Percentiles rank a stretch among this genome's conserved stretches.
These are phyloP conservation scores for Penicillium sp. DNA, from an alignment of 2,329 filamentous ascomycete species.

Conservation along the genomic window DNA sequence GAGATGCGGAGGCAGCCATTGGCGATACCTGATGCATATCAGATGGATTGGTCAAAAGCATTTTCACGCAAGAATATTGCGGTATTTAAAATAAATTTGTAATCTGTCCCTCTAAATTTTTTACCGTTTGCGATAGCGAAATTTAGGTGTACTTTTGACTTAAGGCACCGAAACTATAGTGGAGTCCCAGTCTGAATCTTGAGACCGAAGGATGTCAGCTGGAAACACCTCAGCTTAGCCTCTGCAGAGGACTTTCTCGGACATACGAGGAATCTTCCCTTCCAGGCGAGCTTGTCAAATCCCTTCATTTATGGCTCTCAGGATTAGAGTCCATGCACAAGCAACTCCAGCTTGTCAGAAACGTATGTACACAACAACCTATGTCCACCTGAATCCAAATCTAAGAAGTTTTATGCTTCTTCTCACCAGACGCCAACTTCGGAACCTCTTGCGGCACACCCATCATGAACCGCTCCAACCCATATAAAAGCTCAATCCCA, in stretches of 20 bases:
- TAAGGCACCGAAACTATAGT: not conserved
- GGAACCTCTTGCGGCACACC: conserved; percentile 83
- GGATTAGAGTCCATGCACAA: no score
- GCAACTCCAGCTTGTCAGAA: no score
- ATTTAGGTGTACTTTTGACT: not conserved
- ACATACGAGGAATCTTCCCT: no score
- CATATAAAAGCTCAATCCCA: conserved; percentile 80
- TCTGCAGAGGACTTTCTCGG: no score
- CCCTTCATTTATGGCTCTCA: no score
- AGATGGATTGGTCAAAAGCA: not conserved
- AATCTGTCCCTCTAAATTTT: no score
- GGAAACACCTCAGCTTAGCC: no score
- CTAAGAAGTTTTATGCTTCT: conserved; percentile 92
- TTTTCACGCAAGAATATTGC: not conserved
- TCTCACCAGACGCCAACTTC: conserved; percentile 82
- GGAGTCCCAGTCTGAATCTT: no score
- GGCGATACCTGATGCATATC: not conserved
- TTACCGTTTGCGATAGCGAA: no score
- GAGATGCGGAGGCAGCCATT: no score
- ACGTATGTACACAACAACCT: not conserved
- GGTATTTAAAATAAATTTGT: not conserved
- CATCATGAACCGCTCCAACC: conserved; percentile 75
- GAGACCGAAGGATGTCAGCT: no score
- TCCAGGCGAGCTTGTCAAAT: no score
- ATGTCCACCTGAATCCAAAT: not conserved